Percentiles rank a stretch among this genome's conserved stretches.
These are phyloP conservation scores for Exsudoporus frostii DNA, from an alignment of 768 basidiomycete species.

Conservation along the genomic window DNA sequence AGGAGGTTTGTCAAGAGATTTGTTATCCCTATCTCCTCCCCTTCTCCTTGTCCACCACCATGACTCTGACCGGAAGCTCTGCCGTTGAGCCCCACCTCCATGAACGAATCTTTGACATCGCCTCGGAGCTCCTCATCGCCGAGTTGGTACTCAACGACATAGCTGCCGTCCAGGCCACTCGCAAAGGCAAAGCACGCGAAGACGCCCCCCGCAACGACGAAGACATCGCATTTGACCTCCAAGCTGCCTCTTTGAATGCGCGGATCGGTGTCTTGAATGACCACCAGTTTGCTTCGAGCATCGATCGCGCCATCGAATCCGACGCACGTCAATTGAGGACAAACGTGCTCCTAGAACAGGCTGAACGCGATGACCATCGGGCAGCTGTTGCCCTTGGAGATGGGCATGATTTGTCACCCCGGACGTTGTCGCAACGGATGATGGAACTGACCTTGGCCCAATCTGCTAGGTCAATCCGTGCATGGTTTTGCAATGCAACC, in stretches of 20 bases:
- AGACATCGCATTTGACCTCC: slow-evolving; percentile 43
- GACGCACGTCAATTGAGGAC: slow-evolving; percentile 35
- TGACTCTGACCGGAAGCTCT: slow-evolving; percentile 9
- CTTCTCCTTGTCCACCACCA: not conserved
- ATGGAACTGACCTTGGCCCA: slow-evolving; percentile 1
- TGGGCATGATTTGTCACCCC: slow-evolving; percentile 22
- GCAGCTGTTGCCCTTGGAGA: slow-evolving; percentile 38
- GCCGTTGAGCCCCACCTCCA: slow-evolving; percentile 9
- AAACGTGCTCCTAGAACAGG: slow-evolving; percentile 33
- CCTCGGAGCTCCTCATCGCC: slow-evolving; percentile 39
- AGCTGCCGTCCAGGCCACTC: slow-evolving; percentile 28
- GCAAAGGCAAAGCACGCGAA: slow-evolving; percentile 38
- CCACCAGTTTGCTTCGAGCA: slow-evolving; percentile 38
- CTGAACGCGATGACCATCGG: slow-evolving; percentile 39
- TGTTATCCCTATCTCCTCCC: not conserved
- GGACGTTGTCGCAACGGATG: slow-evolving; percentile 15
- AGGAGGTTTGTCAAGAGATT: slow-evolving; percentile 3
- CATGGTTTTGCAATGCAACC: not conserved
- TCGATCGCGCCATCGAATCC: slow-evolving; percentile 39
- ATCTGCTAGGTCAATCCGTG: slow-evolving; percentile 1
- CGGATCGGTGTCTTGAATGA: slow-evolving; percentile 36
- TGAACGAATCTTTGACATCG: slow-evolving; percentile 27
- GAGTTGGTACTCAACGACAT: slow-evolving; percentile 44
- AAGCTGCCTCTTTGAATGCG: slow-evolving; percentile 34
- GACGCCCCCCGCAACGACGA: slow-evolving; percentile 38